phyloP scores from a whole-genome alignment of 192 early-diverging fungal genomes.

The Chytriomyces sp. region DNA sequence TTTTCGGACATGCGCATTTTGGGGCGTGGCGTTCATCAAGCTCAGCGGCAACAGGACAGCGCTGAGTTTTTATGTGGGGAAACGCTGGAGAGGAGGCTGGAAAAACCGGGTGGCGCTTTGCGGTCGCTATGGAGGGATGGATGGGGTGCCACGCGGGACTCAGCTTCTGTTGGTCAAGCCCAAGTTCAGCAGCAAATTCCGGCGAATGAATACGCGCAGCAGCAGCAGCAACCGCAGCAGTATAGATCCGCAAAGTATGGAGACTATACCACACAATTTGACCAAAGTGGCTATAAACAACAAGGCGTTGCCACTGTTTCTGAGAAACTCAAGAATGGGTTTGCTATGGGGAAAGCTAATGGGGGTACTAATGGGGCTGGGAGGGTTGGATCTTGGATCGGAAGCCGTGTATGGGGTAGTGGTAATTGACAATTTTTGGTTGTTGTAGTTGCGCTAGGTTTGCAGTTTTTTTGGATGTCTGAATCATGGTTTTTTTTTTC shows the following conservation, averaged over 20 bases:
- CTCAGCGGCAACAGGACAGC: not conserved
- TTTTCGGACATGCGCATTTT: not conserved
- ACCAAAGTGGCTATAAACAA: not conserved
- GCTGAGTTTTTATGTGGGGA: not conserved
- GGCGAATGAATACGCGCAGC: not conserved
- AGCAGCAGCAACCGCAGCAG: not conserved
- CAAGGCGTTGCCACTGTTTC: not conserved
- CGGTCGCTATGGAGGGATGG: constrained; percentile 4
- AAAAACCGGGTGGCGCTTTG: not conserved
- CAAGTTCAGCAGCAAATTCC: not conserved
- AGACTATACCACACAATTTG: not conserved
- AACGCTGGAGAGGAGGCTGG: no score
- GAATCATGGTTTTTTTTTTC: not conserved
- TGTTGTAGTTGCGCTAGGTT: not conserved
- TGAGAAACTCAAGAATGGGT: not conserved
- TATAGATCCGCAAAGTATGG: not conserved
- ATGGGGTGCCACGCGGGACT: not conserved
- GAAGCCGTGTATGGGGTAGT: not conserved
- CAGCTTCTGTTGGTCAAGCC: not conserved
- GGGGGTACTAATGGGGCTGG: not conserved
- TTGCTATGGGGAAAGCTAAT: not conserved
- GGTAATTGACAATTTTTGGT: not conserved
- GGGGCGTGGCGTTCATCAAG: not conserved
- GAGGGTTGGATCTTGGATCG: not conserved
- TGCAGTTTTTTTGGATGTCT: not conserved